Conservation (phyloP, 129 eudicot genomes). For the Pseudognaphalium luteoalbum region DNA sequence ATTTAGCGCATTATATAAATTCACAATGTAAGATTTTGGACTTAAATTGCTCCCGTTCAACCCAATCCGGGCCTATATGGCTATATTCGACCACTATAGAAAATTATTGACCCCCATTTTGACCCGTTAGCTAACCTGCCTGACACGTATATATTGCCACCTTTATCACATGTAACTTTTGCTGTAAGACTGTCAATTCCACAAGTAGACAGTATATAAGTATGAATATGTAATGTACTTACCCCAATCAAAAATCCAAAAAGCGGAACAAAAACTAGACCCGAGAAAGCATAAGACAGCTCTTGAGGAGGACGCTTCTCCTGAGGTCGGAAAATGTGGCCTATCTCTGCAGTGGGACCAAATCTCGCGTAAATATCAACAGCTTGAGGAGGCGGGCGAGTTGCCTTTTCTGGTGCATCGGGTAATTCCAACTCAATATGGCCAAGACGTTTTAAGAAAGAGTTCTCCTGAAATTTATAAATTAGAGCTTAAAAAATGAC, state of each 20-base stretch:
- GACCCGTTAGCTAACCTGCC: too few species aligned
- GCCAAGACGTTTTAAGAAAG: not conserved
- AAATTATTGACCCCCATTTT: too few species aligned
- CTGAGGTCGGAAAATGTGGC: slow-evolving; percentile 78
- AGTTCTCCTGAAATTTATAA: not conserved
- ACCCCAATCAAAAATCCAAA: slow-evolving; percentile 89
- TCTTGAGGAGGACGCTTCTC: slow-evolving; percentile 85
- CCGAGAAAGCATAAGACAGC: slow-evolving; percentile 73
- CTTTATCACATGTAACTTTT: not conserved
- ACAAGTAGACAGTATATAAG: too few species aligned
- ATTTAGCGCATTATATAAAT: too few species aligned
- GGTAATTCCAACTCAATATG: not conserved
- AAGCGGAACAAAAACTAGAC: slow-evolving; percentile 69
- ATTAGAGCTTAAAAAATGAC: slow-evolving; percentile 4
- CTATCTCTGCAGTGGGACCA: slow-evolving; percentile 84
- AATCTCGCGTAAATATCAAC: slow-evolving; percentile 56
- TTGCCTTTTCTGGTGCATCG: slow-evolving; percentile 42
- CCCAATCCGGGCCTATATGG: too few species aligned
- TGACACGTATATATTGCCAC: not conserved
- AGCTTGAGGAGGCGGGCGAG: slow-evolving; percentile 77
- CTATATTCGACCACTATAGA: too few species aligned
- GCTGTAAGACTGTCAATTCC: not conserved
- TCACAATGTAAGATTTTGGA: too few species aligned
- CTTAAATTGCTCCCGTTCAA: too few species aligned
- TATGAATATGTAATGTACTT: slow-evolving; percentile 11